phyloP scores from a whole-genome alignment of 176 grass and related monocot genomes.

The Carex pumila region DNA sequence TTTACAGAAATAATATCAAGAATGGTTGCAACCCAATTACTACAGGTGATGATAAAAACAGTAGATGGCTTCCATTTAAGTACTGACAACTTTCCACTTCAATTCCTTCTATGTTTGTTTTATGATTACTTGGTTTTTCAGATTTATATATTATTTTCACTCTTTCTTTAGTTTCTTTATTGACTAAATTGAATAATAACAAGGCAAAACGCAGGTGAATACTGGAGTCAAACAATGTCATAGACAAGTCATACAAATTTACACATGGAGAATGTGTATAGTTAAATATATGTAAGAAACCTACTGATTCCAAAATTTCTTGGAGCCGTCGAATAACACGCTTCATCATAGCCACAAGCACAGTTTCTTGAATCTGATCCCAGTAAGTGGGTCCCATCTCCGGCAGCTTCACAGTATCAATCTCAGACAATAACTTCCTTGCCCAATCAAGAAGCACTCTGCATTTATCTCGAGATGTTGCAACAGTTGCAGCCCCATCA shows the following conservation, averaged over 20 bases:
- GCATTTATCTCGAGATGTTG: conserved; percentile 66
- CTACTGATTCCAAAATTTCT: conserved; percentile 67
- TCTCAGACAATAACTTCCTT: conserved; percentile 68
- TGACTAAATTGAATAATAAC: neutral
- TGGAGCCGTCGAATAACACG: conserved; percentile 59
- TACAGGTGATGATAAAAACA: neutral
- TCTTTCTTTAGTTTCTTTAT: neutral
- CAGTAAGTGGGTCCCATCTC: conserved; percentile 76
- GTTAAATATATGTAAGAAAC: conserved; percentile 25
- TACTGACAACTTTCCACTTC: neutral
- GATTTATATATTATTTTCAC: neutral
- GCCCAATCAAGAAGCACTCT: conserved; percentile 76
- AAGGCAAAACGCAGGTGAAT: conserved; percentile 1
- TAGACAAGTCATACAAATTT: conserved; percentile 15
- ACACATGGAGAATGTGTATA: neutral
- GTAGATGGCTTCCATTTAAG: neutral
- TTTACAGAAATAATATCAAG: neutral
- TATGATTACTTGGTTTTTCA: neutral
- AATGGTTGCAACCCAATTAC: neutral
- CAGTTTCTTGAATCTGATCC: conserved; percentile 97
- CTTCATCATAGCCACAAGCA: conserved; percentile 66
- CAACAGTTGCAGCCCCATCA: conserved; percentile 81
- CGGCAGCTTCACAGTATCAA: conserved; percentile 56
- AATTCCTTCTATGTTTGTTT: neutral
- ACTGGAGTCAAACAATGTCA: neutral